Evolutionary conservation across 2,329 filamentous ascomycete genomes (phyloP), one percentile per base, ranked within the genome.

Genomic region (Fusarium subglutinans): DNA sequence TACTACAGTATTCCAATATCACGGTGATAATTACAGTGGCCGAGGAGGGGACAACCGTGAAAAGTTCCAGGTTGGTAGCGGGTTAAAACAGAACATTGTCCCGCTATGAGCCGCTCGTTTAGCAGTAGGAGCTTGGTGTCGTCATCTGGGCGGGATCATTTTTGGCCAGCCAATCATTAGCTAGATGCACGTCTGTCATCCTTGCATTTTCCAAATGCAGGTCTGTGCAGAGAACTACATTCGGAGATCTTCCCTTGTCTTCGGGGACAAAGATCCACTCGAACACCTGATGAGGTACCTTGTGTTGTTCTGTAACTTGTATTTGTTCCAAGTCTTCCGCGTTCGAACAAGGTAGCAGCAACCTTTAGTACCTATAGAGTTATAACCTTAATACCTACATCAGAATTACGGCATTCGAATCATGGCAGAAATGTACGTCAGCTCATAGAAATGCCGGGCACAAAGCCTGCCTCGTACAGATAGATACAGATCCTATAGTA

Each of bases 91-190:
- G 44, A 41, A 37, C 22, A 56, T 47, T 53, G 56, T 45, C 62
- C 70, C 56, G 66, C 51, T 37, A 24, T 58, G 69, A 75, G 69
- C 68, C 69, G 73, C 70, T 63, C 50, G 51, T 62, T 62, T 50
- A 51, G 38, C 38, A 30, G 44, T 45, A 61, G 37, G 54, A 61
- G 53, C 50, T 30, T 57, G 67, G 72, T 35, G 70, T 74, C 76
- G 76, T 78, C 76, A 78, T 75, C 57, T 22, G 44, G 54, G 66
- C 58, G 48, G 48, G 56, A 14, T 28, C 24, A n/a, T 40, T 6
- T n/a, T n/a, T 13, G 61, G 26, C 71, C 73, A 76, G 77, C 76
- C 75, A 78, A 77, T 78, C 54, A 73, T 8, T 26, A 41, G 48
- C 48, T 41, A 30, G 48, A 53, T 43, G 63, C 55, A 63, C 57